phyloP scores from a whole-genome alignment of 202 grass and related monocot species.

The Tripidium arundinaceum region DNA sequence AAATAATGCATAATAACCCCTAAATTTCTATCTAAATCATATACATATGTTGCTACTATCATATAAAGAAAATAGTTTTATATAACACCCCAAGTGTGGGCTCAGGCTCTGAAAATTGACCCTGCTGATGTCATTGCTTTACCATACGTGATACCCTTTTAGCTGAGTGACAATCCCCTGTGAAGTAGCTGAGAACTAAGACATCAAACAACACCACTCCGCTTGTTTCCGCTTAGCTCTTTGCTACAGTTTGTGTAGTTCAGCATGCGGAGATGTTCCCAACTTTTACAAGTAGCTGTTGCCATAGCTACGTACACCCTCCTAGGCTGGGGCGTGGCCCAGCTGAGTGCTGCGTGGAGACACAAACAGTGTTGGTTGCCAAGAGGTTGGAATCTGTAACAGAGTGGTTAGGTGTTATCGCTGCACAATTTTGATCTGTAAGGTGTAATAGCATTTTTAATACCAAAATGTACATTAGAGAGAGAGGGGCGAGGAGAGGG shows the following conservation, averaged over 20 bases:
- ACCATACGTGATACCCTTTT: constrained; percentile 60
- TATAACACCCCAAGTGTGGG: constrained; percentile 29
- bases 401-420: constrained; percentile 38
- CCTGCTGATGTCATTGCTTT: constrained; percentile 46
- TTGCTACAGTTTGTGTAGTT: constrained; percentile 51
- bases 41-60: too few relatives aligned
- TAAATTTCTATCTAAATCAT: too few relatives aligned
- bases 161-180: constrained; percentile 23
- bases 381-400: constrained; percentile 17
- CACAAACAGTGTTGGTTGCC: not conserved
- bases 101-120: constrained; percentile 47
- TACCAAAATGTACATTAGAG: constrained; percentile 66
- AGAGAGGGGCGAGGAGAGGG: not conserved
- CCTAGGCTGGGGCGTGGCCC: constrained; percentile 26
- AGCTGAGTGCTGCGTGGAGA: constrained; percentile 19
- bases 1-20: too few relatives aligned
- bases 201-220: constrained; percentile 6
- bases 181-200: constrained; percentile 24
- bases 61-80: too few relatives aligned
- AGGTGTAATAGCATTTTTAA: constrained; percentile 61
- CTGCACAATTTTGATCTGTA: constrained; percentile 68
- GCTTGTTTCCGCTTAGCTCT: constrained; percentile 23
- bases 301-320: not conserved
- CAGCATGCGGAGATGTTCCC: constrained; percentile 12
- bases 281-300: constrained; percentile 33